These are phyloP conservation scores for Conringia planisiliqua DNA, from an alignment of 345 rosid genomes.

Conservation along the genomic window DNA sequence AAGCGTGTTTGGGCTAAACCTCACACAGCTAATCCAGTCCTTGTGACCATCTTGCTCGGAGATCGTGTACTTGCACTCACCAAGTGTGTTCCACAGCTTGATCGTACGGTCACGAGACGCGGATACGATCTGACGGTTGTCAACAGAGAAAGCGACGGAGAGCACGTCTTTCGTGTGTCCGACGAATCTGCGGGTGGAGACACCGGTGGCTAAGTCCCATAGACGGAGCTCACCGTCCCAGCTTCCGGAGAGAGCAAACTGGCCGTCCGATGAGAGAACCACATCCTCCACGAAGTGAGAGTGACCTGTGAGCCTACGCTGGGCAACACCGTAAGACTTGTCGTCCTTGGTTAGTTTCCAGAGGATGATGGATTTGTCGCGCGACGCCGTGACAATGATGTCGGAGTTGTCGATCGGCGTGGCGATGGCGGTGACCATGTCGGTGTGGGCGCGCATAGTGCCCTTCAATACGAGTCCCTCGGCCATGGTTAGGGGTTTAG, in stretches of 20 bases:
- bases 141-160: slow-evolving; percentile 90
- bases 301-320: slow-evolving; percentile 93
- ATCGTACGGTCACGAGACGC: slow-evolving; percentile 92
- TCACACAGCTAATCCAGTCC: slow-evolving; percentile 94
- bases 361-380: slow-evolving; percentile 92
- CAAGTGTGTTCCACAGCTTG: slow-evolving; percentile 92
- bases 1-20: slow-evolving; percentile 75
- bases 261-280: slow-evolving; percentile 90
- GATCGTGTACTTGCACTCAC: slow-evolving; percentile 97
- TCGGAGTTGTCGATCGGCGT: slow-evolving; percentile 86
- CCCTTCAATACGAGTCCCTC: slow-evolving; percentile 75
- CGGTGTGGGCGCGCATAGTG: slow-evolving; percentile 94
- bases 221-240: slow-evolving; percentile 99
- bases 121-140: slow-evolving; percentile 94
- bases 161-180: slow-evolving; percentile 96
- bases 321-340: slow-evolving; percentile 70
- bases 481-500: slow-evolving; percentile 42
- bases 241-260: slow-evolving; percentile 91
- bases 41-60: slow-evolving; percentile 71
- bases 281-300: slow-evolving; percentile 93
- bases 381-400: slow-evolving; percentile 85
- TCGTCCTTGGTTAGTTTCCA: slow-evolving; percentile 92
- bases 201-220: slow-evolving; percentile 76
- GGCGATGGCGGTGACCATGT: slow-evolving; percentile 93
- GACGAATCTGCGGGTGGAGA: slow-evolving; percentile 73